phyloP scores from a whole-genome alignment of 768 basidiomycete genomes.

The Pluteus cervinus region DNA sequence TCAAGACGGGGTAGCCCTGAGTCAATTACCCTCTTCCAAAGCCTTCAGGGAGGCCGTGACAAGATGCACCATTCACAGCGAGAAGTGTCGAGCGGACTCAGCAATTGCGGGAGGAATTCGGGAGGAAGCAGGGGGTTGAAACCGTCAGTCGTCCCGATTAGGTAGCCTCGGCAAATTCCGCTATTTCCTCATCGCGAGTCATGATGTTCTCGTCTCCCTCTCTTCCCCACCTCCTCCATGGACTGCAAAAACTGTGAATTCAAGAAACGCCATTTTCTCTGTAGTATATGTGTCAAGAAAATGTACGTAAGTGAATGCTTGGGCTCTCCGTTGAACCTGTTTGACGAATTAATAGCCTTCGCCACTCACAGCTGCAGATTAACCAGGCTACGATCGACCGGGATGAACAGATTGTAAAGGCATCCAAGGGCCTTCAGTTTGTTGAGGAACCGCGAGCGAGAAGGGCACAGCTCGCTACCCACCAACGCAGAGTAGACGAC shows the following conservation, averaged over 20 bases:
- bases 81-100: no score
- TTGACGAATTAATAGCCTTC: conserved; percentile 28
- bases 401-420: conserved; percentile 52
- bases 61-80: no score
- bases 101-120: no score
- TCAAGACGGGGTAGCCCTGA: no score
- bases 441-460: conserved; percentile 37
- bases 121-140: no score
- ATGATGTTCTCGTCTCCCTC: no score
- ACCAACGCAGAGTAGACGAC: conserved; percentile 46
- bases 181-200: no score
- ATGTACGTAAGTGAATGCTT: conserved; percentile 40
- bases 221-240: conserved; percentile 48
- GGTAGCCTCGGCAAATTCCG: no score
- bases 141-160: no score
- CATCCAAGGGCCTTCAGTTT: conserved; percentile 38
- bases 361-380: conserved; percentile 53
- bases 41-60: no score
- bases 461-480: conserved; percentile 43
- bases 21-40: no score
- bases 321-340: not conserved
- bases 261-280: conserved; percentile 68
- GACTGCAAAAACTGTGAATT: conserved; percentile 74
- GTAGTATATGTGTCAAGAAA: conserved; percentile 58
- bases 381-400: conserved; percentile 54